Evolutionary conservation across 108 stramenopile genomes (phyloP).

Genomic region (Schizochytrium sp.): DNA sequence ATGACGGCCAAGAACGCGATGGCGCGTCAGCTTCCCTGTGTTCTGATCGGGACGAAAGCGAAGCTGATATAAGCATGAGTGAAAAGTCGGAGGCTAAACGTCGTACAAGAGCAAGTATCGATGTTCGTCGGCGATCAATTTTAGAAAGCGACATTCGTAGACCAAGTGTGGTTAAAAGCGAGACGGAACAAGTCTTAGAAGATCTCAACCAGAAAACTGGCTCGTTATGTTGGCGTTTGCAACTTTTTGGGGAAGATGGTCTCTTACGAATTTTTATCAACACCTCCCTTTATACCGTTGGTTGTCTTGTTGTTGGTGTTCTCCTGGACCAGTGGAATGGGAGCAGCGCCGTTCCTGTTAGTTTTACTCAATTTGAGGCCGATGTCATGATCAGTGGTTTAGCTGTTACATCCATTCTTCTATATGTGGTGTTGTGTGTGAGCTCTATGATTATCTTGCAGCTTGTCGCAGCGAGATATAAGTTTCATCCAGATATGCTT

Average conservation of each 20-base stretch:
- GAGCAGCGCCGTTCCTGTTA: no score
- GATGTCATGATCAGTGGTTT: neutral
- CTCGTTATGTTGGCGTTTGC: neutral
- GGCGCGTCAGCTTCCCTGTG: neutral
- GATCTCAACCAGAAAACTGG: neutral
- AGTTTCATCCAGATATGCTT: constrained; percentile 50
- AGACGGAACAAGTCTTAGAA: neutral
- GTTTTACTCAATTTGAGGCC: neutral
- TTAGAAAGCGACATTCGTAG: neutral
- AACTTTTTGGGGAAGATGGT: neutral
- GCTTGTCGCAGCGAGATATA: constrained; percentile 58
- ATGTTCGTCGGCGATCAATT: neutral
- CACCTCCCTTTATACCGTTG: neutral
- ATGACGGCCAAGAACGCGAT: neutral
- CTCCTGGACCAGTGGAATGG: neutral
- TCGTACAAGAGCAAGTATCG: neutral
- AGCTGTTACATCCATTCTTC: neutral
- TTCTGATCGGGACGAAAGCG: neutral
- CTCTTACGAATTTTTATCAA: neutral
- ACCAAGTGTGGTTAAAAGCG: neutral
- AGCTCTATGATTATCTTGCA: constrained; percentile 61
- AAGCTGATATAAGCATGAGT: neutral
- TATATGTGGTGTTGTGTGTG: constrained; percentile 19
- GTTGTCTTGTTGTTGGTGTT: neutral
- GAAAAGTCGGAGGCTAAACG: neutral